A percentile compares a stretch with the other conserved stretches of the same genome.
Evolutionary conservation across 176 grass and related monocot species (phyloP).

Genomic region (Carex littledalei): DNA sequence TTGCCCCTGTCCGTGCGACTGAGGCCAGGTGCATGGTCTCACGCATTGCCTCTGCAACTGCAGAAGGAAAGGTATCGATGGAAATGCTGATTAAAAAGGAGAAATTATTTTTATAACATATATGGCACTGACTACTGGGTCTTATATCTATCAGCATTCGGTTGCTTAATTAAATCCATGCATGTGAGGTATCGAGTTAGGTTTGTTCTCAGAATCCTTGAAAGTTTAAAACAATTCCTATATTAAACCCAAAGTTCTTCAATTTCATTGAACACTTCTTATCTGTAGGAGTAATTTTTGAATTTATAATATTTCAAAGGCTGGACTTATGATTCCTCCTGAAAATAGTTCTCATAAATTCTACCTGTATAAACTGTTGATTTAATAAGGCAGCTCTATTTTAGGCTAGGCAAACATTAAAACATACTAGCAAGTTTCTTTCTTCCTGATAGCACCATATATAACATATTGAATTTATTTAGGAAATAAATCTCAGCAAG

Average conservation of each 20-base stretch:
- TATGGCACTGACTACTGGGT: not conserved
- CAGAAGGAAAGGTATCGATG: not conserved
- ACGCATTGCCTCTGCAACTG: slow-evolving; percentile 5
- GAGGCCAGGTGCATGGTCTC: slow-evolving; percentile 30
- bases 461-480: not conserved
- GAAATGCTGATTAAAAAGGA: not conserved
- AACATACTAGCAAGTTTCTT: not conserved
- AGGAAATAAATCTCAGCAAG: slow-evolving; percentile 17
- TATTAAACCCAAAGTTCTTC: slow-evolving; percentile 12
- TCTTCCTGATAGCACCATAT: not conserved
- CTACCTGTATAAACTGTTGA: not conserved
- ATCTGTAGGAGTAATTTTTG: not conserved
- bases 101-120: not conserved
- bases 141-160: not conserved
- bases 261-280: not conserved
- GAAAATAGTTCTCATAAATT: not conserved
- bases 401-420: not conserved
- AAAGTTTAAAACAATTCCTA: not conserved
- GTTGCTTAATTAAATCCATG: not conserved
- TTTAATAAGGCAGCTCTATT: not conserved
- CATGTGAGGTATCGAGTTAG: not conserved
- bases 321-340: not conserved
- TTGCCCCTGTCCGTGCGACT: slow-evolving; percentile 24
- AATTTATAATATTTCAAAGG: not conserved
- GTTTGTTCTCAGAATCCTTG: not conserved